These are phyloP conservation scores for Brettanomyces naardenensis DNA, from an alignment of 805 yeast genomes.

Conservation along the genomic window DNA sequence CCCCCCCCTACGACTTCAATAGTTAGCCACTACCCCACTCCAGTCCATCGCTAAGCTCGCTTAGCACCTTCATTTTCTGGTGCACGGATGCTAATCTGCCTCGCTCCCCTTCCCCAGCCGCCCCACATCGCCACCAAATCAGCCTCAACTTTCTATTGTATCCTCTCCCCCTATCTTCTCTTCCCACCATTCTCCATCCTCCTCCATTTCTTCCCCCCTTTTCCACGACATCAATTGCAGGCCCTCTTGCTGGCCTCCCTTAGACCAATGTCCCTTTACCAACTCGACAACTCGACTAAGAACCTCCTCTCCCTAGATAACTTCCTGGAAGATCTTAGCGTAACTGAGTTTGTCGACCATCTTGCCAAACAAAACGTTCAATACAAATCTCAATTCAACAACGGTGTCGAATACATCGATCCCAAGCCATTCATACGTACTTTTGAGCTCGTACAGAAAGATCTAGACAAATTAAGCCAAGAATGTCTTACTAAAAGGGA, in stretches of 20 bases:
- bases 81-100: too few species aligned
- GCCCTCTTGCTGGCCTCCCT: too few species aligned
- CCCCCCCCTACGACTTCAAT: too few species aligned
- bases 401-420: slow-evolving; percentile 41
- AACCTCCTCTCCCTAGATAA: slow-evolving; percentile 49
- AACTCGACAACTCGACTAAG: slow-evolving; percentile 54
- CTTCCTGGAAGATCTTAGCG: slow-evolving; percentile 61
- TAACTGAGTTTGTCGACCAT: slow-evolving; percentile 74
- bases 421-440: slow-evolving; percentile 94
- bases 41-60: too few species aligned
- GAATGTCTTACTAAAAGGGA: slow-evolving; percentile 46
- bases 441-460: slow-evolving; percentile 77
- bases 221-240: background rate
- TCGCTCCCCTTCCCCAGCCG: too few species aligned
- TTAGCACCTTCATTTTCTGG: too few species aligned
- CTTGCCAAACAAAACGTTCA: slow-evolving; percentile 36
- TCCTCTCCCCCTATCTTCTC: background rate
- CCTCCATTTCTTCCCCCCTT: background rate
- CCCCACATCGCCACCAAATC: too few species aligned
- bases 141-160: too few species aligned
- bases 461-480: slow-evolving; percentile 51
- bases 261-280: slow-evolving; percentile 14
- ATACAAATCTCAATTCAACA: slow-evolving; percentile 2
- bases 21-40: too few species aligned
- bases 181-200: background rate